Evolutionary conservation across 2,329 filamentous ascomycete species (phyloP), one percentile per base, ranked within the genome.

Genomic region (Aspergillus neoniger): DNA sequence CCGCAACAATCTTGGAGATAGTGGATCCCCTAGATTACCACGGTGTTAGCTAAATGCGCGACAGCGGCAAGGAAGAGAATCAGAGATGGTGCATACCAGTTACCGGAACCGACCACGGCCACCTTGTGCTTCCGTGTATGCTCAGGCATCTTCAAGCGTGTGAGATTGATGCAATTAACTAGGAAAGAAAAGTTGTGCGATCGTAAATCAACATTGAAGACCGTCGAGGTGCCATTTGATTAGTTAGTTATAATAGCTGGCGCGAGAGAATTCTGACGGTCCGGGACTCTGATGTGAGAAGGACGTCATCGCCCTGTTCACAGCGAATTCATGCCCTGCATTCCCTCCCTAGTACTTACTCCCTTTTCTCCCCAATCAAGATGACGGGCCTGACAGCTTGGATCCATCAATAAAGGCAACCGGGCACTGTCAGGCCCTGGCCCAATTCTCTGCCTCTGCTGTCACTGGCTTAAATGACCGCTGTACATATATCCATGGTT

Each of bases 1-100:
- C 92, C 67, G 92, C 92, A 51, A 96, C 85, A 66, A 98, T 94
- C 80, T 98, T 98, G 75, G 91, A 87, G 78, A 98, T 96, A 58
- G 93, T 96, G 61, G 92, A 96, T 69, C 94, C 94, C 92, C 91
- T 93, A 61, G 54, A 65, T 17, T 9, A 7, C n/a, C 19, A 28
- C 10, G 15, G 21, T 8, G 5, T 57, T 38, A 51, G 39, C 19
- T 7, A 44, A n/a, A 25, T 21, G 17, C 1, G 36, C 12, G 17
- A 9, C 23, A 25, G 39, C 30, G 17, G 28, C 10, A 8, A 44
- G 23, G 43, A 19, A 19, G 19, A 19, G 19, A 19, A 19, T 19
- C 17, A 19, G 21, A 8, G 41, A 23, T 23, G 23, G 28, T 14
- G 51, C 81, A 62, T 81, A 92, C 91, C 94, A 98, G 78, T 97